phyloP scores from a whole-genome alignment of 2,329 filamentous ascomycete species.

The Aspergillus fumigatus region DNA sequence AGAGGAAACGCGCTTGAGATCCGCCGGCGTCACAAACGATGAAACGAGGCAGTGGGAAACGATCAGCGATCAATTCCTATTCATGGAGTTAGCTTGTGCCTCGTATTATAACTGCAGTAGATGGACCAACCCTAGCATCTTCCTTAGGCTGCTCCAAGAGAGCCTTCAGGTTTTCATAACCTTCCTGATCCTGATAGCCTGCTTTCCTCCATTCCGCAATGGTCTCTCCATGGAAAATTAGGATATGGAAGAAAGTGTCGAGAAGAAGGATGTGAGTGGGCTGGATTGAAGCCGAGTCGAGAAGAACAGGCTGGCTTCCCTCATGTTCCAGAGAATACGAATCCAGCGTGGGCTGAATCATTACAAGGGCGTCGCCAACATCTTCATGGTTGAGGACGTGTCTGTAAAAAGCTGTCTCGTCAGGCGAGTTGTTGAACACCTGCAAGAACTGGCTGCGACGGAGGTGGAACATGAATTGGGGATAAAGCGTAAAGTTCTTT shows the following conservation, averaged over 20 bases:
- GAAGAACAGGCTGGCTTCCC: conserved; percentile 83
- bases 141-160: conserved; percentile 92
- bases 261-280: conserved; percentile 88
- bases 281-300: conserved; percentile 95
- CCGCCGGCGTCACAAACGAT: conserved; percentile 98
- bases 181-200: conserved; percentile 95
- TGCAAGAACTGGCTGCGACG: conserved; percentile 95
- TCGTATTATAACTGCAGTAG: background rate
- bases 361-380: conserved; percentile 91
- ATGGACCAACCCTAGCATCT: conserved; percentile 73
- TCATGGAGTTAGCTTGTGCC: conserved; percentile 3
- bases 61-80: conserved; percentile 91
- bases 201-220: conserved; percentile 98
- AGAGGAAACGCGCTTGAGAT: conserved; percentile 91
- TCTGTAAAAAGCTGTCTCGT: conserved; percentile 98
- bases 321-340: conserved; percentile 97
- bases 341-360: conserved; percentile 97
- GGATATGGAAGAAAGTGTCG: conserved; percentile 98
- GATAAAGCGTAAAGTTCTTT: conserved; percentile 98
- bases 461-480: conserved; percentile 99
- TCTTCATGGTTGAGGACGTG: conserved; percentile 97
- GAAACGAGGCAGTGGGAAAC: conserved; percentile 96
- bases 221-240: conserved; percentile 98
- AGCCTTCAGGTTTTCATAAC: conserved; percentile 90
- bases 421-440: conserved; percentile 98